Base-by-base conservation (phyloP, 2,329 filamentous ascomycete species). In the Arthrinium phaeospermum region DNA sequence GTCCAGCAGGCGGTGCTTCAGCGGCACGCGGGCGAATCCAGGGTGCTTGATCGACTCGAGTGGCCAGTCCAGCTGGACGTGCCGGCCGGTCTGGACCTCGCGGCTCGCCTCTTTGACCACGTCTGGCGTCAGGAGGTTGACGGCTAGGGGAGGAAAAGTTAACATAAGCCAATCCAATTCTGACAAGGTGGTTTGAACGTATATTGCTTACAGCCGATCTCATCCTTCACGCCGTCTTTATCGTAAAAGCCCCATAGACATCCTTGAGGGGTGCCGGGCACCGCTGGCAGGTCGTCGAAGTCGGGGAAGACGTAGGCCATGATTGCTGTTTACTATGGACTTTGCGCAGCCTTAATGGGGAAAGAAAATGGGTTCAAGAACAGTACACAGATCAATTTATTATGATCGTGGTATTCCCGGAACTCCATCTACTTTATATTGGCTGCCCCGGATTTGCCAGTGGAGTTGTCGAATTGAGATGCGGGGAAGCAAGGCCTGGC, bases 41-140 rank as follows among this genome's bases (percentile, higher is more conserved):
- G 53, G 53, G 53, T 61, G 53, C 27, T 61, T 61, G 53, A 61
- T 61, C 14, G 53, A 61, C 53, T 61, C 53, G 2, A 61, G 30
- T 10, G 53, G 53, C 53, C 53, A 61, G 7, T 61, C 53, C 6
- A 61, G 30, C 30, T 61, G 53, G 30, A 61, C 53, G 30, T 61
- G 53, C 30, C 16, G 53, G 6, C 53, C 53, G 14, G 53, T 61
- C 30, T 61, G 53, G 30, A 61, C 37, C 16, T 61, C 53, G 27
- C 53, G 30, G 53, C 53, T 37, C 27, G 53, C 53, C 27, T 61
- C 53, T 7, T 37, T 61, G 16, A 61, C 53, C 30, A 61, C 53
- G 7, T 37, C 53, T 12, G 53, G 27, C 16, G 53, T 61, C 19
- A 61, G 30, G 30, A 61, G 53, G 27, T 57, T 57, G 1, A 57